Percentiles rank a stretch among this genome's conserved stretches.
These are phyloP conservation scores for Thyridium curvatum DNA, from an alignment of 2,329 filamentous ascomycete genomes.

Conservation along the genomic window DNA sequence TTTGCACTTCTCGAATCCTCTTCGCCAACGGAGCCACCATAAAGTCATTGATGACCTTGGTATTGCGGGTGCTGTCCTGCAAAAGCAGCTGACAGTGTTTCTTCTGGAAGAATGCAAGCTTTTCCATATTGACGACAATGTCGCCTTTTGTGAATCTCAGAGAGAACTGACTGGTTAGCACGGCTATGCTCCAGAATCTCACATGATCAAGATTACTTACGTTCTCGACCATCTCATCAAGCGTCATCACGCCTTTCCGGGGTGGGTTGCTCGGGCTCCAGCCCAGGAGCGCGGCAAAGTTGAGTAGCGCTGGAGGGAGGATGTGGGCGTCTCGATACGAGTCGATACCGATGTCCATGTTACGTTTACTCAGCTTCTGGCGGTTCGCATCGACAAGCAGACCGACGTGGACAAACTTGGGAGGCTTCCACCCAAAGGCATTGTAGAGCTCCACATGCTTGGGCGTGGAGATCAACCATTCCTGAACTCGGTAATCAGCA, in stretches of 20 bases:
- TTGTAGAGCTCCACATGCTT: conserved; percentile 65
- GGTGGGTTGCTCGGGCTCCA: conserved; percentile 59
- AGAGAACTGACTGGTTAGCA: conserved; percentile 51
- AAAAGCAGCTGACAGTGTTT: conserved; percentile 15
- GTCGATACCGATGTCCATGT: conserved; percentile 45
- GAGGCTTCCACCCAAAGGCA: conserved; percentile 68
- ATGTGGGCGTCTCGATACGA: conserved; percentile 41
- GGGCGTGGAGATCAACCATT: conserved; percentile 95
- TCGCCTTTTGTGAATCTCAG: conserved; percentile 90
- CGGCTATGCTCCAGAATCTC: background rate
- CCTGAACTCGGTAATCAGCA: conserved; percentile 33
- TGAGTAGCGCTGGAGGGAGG: conserved; percentile 50
- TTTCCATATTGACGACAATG: conserved; percentile 73
- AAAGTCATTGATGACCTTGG: conserved; percentile 6
- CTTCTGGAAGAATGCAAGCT: conserved; percentile 72
- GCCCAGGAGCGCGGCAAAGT: conserved; percentile 80
- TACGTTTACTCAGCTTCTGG: conserved; percentile 83
- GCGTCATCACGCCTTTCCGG: conserved; percentile 62
- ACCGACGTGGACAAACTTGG: conserved; percentile 74
- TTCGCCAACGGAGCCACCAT: conserved; percentile 13
- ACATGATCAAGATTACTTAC: conserved; percentile 36
- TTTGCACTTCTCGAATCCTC: conserved; percentile 7
- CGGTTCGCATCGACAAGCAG: conserved; percentile 63
- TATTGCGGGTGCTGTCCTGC: conserved; percentile 4
- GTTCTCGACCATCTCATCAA: conserved; percentile 64